Evolutionary conservation across 495 filamentous ascomycete genomes (phyloP), one percentile per base, ranked within the genome.

Genomic region (Chaetomium tenue): DNA sequence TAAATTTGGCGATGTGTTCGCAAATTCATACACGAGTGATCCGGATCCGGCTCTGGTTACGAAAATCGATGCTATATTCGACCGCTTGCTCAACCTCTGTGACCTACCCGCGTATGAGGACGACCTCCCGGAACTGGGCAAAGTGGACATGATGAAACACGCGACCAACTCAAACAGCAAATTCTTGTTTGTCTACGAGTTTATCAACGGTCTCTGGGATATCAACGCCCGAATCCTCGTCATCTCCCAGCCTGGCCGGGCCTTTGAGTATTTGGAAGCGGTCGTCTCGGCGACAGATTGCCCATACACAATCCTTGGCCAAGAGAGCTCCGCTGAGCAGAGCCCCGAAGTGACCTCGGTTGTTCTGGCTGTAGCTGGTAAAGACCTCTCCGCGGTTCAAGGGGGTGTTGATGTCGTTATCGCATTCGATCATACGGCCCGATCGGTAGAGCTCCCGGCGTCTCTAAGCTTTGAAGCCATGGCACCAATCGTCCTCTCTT

Each of bases 111-210:
- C 73, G 13, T 80, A 77, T 26, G 68, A 74, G 18, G 73, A 76
- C 9, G 70, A 67, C 42, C 33, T 79, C 7, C 58, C 66, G 18
- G 57, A 59, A 2, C 64, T 82, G 69, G 58, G 65, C 9, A 55
- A 68, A 0, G 58, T 59, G 15, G 71, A 75, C 18, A 69, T 74
- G 62, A 70, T 68, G 58, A 79, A 74, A 57, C 75, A 81, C 33
- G 71, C 75, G 5, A 70, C 73, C 33, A 67, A 68, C 20, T 75
- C 78, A 2, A 81, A 82, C 69, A 69, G 71, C 61, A 83, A 83
- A 48, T 80, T 79, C 54, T 73, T 72, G 1, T 83, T 82, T 22
- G 62, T 80, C 9, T 73, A 73, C n/a, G 80, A 81, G 63, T 67
- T 82, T 12, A 66, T 83, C 12, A 57, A 68, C 11, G 46, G 48